Evolutionary conservation across 2,329 filamentous ascomycete genomes (phyloP).

Genomic region (Epichloe uncinata): DNA sequence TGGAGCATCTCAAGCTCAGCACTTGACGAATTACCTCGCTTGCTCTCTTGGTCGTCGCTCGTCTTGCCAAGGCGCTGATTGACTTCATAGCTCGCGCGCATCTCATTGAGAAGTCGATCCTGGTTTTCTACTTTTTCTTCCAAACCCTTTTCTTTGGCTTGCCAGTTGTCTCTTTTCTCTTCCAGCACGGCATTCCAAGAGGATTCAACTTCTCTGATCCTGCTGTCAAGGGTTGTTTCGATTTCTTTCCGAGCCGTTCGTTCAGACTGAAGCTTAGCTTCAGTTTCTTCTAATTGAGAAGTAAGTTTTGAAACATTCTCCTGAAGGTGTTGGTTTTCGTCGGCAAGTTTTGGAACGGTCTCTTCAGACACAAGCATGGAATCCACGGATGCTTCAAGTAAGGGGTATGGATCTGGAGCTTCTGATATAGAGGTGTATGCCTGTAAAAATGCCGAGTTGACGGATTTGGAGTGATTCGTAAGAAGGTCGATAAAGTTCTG

Average conservation of each 20-base stretch:
- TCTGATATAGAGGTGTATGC: slow-evolving; percentile 89
- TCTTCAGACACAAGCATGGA: slow-evolving; percentile 87
- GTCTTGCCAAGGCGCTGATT: slow-evolving; percentile 74
- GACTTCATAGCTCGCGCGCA: slow-evolving; percentile 96
- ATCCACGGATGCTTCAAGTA: slow-evolving; percentile 93
- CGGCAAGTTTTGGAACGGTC: slow-evolving; percentile 75
- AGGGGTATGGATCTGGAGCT: slow-evolving; percentile 88
- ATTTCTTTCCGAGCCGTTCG: slow-evolving; percentile 57
- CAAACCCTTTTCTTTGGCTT: slow-evolving; percentile 76
- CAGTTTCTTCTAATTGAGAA: slow-evolving; percentile 68
- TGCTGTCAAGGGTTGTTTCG: slow-evolving; percentile 63
- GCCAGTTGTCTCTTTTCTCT: slow-evolving; percentile 95
- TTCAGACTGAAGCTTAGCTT: slow-evolving; percentile 69
- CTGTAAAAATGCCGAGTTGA: slow-evolving; percentile 85
- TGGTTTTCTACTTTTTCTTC: slow-evolving; percentile 94
- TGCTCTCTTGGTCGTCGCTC: slow-evolving; percentile 45
- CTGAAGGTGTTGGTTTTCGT: slow-evolving; percentile 82
- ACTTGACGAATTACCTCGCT: slow-evolving; percentile 56
- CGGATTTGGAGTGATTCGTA: slow-evolving; percentile 88
- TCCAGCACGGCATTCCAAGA: slow-evolving; percentile 83
- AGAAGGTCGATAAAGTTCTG: slow-evolving; percentile 95
- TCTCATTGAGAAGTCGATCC: slow-evolving; percentile 79
- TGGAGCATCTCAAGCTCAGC: slow-evolving; percentile 91
- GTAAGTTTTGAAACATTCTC: slow-evolving; percentile 63
- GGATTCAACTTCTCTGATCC: slow-evolving; percentile 77